Conservation (phyloP, 495 filamentous ascomycete genomes). For the Hyaloscypha variabilis region DNA sequence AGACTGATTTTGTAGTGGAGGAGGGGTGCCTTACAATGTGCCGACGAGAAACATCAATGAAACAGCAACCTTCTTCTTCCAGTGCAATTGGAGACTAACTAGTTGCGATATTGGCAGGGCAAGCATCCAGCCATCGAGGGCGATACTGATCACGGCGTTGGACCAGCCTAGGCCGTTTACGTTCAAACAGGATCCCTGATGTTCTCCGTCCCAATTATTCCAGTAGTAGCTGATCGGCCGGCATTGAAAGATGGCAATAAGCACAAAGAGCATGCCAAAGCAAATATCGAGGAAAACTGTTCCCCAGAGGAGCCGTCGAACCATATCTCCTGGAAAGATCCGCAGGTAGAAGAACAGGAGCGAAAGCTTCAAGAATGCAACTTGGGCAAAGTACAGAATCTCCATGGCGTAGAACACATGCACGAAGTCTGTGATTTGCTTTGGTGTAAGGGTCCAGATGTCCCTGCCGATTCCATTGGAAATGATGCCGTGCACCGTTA, state of each 20-base stretch:
- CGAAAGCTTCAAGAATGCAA: slow-evolving; percentile 38
- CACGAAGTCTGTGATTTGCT: slow-evolving; percentile 31
- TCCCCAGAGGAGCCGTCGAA: slow-evolving; percentile 35
- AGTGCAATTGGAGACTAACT: slow-evolving; percentile 41
- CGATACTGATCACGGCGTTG: slow-evolving; percentile 52
- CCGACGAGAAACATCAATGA: slow-evolving; percentile 56
- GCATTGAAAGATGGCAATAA: slow-evolving; percentile 47
- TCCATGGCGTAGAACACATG: slow-evolving; percentile 29
- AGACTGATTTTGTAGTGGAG: background rate
- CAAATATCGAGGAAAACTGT: slow-evolving; percentile 41
- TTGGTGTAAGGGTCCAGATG: slow-evolving; percentile 36
- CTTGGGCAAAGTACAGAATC: slow-evolving; percentile 35
- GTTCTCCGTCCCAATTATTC: slow-evolving; percentile 41
- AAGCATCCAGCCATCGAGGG: slow-evolving; percentile 55
- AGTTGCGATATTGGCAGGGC: slow-evolving; percentile 52
- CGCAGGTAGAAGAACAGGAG: slow-evolving; percentile 43
- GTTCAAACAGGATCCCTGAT: slow-evolving; percentile 46
- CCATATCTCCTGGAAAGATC: slow-evolving; percentile 35
- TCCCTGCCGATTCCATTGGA: slow-evolving; percentile 36
- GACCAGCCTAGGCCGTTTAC: slow-evolving; percentile 48
- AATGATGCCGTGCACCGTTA: slow-evolving; percentile 19
- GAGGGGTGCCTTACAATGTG: slow-evolving; percentile 45
- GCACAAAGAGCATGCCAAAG: slow-evolving; percentile 43
- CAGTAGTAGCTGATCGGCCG: slow-evolving; percentile 43
- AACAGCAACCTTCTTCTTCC: slow-evolving; percentile 50